Percentiles rank a stretch among this genome's conserved stretches.
phyloP scores from a whole-genome alignment of 371 early-diverging fungal species.

The Mucor piriformis region DNA sequence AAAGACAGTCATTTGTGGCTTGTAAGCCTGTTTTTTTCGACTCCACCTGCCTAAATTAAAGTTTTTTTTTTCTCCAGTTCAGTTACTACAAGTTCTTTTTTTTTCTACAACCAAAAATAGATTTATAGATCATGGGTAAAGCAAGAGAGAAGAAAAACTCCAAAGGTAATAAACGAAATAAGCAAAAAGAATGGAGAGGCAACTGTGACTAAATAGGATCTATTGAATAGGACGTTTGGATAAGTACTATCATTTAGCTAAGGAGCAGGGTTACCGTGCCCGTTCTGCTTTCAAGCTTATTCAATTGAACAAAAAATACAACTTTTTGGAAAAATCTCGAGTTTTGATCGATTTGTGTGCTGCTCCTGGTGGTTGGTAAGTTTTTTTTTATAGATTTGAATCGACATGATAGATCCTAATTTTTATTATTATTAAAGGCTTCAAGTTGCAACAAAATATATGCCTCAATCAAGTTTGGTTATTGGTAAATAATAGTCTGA shows the following conservation, averaged over 20 bases:
- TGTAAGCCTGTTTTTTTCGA: not conserved
- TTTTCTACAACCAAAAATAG: not conserved
- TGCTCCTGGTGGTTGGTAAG: constrained; percentile 99
- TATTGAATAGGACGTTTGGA: constrained; percentile 88
- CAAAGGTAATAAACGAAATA: constrained; percentile 37
- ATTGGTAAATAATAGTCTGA: constrained; percentile 68
- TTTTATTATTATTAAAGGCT: constrained; percentile 48
- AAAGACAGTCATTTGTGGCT: not conserved
- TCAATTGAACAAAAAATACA: constrained; percentile 99
- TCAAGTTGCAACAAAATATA: constrained; percentile 96
- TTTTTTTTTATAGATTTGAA: constrained; percentile 11
- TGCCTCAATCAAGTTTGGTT: constrained; percentile 92
- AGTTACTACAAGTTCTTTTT: not conserved
- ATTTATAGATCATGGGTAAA: constrained; percentile 38
- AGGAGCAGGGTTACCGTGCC: constrained; percentile 99
- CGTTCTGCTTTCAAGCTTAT: constrained; percentile 99
- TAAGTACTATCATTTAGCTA: constrained; percentile 99
- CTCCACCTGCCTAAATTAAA: not conserved
- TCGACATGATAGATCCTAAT: not conserved
- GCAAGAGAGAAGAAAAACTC: constrained; percentile 54
- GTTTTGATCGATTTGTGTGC: constrained; percentile 99
- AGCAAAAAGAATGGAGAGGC: not conserved
- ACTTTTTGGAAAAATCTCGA: constrained; percentile 91
- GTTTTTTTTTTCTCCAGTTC: not conserved
- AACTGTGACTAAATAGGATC: not conserved